Evolutionary conservation across 371 early-diverging fungal species (phyloP).

Genomic region (Mortierella sp.): DNA sequence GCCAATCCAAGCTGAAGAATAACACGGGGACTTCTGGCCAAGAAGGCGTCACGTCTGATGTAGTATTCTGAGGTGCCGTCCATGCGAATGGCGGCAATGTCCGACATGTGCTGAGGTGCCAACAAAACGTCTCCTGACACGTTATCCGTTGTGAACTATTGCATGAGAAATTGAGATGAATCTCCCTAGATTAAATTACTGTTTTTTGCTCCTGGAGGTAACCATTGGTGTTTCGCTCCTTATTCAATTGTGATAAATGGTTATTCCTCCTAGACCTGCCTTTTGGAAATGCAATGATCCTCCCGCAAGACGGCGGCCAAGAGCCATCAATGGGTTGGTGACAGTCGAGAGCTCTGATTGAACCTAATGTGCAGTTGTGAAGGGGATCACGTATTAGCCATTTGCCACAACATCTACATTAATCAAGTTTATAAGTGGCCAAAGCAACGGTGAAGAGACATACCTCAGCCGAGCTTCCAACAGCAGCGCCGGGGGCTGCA

Average conservation of each 20-base stretch:
- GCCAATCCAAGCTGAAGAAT: constrained; percentile 68
- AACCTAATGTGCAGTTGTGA: constrained; percentile 42
- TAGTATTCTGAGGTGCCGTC: constrained; percentile 75
- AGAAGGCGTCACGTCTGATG: constrained; percentile 76
- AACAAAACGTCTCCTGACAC: constrained; percentile 78
- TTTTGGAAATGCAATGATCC: constrained; percentile 74
- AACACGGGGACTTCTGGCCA: constrained; percentile 79
- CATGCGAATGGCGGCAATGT: constrained; percentile 75
- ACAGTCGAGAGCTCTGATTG: constrained; percentile 67
- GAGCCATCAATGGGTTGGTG: constrained; percentile 64
- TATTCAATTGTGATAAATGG: background rate
- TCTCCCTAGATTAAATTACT: background rate
- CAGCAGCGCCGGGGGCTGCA: constrained; percentile 73
- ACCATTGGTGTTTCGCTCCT: background rate
- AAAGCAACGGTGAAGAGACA: background rate
- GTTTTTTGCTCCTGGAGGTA: too few species aligned
- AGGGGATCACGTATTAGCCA: background rate
- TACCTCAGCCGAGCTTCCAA: constrained; percentile 73
- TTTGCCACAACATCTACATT: background rate
- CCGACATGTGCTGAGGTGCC: constrained; percentile 76
- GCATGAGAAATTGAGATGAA: background rate
- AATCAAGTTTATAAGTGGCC: background rate
- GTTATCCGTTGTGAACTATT: constrained; percentile 71
- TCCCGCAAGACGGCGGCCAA: constrained; percentile 68
- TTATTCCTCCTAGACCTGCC: constrained; percentile 49